Conservation (phyloP, 2,329 filamentous ascomycete species). For the Septoria petroselini region DNA sequence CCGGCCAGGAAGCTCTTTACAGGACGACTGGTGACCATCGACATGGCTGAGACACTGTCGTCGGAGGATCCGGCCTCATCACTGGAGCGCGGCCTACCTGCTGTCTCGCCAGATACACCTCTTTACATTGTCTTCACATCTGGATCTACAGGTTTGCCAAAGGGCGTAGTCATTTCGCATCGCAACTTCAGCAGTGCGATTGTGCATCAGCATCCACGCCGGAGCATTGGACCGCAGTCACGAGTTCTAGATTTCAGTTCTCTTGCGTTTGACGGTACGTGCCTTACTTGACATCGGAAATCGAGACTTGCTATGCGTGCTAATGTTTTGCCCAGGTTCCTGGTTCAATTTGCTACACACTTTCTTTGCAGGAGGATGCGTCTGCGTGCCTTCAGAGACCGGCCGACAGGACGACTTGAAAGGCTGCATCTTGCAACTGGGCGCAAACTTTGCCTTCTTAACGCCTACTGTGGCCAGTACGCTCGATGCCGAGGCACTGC, state of each 20-base stretch:
- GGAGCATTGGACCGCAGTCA: background rate
- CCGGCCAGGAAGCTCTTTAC: no score
- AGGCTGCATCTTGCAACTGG: background rate
- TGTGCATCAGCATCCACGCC: slow-evolving; percentile 1
- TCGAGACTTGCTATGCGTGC: no score
- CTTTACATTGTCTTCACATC: slow-evolving; percentile 11
- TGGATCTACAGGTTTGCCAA: slow-evolving; percentile 15
- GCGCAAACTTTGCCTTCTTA: background rate
- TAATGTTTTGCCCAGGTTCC: no score
- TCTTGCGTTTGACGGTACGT: background rate
- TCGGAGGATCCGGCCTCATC: no score
- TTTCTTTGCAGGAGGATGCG: background rate
- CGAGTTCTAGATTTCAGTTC: background rate
- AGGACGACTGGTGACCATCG: no score
- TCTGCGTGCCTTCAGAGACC: slow-evolving; percentile 1
- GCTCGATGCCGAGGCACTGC: slow-evolving; percentile 5
- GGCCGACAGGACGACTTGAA: background rate
- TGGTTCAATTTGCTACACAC: slow-evolving; percentile 4
- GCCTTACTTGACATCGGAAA: no score
- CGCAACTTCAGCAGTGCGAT: slow-evolving; percentile 11
- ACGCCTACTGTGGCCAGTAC: slow-evolving; percentile 4
- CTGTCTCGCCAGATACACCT: background rate
- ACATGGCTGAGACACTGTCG: no score
- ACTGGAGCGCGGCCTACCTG: no score
- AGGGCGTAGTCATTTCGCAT: slow-evolving; percentile 14